Conservation (phyloP, 2,329 filamentous ascomycete genomes). For the Monilinia laxa region DNA sequence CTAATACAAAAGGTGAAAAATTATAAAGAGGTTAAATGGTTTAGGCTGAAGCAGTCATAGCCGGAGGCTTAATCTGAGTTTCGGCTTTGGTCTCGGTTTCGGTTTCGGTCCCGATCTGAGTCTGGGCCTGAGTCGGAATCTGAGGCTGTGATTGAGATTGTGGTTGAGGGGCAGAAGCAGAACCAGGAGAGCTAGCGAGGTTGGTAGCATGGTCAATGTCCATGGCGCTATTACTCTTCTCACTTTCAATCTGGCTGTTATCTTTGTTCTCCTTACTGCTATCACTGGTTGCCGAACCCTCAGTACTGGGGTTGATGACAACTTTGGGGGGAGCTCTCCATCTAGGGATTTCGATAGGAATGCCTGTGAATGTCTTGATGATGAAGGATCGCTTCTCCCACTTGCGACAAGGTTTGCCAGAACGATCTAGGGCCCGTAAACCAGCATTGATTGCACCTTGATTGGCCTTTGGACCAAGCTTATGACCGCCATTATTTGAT, state of each 20-base stretch:
- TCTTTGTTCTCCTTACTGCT: conserved; percentile 66
- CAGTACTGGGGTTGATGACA: conserved; percentile 47
- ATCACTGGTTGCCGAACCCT: conserved; percentile 48
- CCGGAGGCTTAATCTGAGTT: background rate
- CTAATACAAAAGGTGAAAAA: conserved; percentile 22
- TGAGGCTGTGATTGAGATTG: conserved; percentile 24
- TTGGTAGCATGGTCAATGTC: conserved; percentile 57
- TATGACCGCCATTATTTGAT: conserved; percentile 56
- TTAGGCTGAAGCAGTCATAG: conserved; percentile 23
- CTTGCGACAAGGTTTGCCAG: conserved; percentile 86
- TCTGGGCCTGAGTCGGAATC: conserved; percentile 17
- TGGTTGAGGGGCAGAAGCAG: conserved; percentile 47
- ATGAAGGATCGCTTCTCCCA: conserved; percentile 83
- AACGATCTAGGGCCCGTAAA: conserved; percentile 87
- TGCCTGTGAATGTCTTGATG: conserved; percentile 90
- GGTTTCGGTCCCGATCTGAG: conserved; percentile 7
- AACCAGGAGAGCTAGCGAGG: conserved; percentile 51
- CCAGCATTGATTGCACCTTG: conserved; percentile 96
- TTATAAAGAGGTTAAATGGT: conserved; percentile 12
- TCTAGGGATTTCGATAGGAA: conserved; percentile 75
- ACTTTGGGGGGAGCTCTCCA: conserved; percentile 74
- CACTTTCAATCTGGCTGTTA: conserved; percentile 55
- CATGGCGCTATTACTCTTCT: conserved; percentile 58
- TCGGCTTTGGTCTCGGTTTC: background rate
- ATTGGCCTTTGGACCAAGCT: conserved; percentile 94